These are phyloP conservation scores for Trichoderma koningii DNA, from an alignment of 2,329 filamentous ascomycete species.

Conservation along the genomic window DNA sequence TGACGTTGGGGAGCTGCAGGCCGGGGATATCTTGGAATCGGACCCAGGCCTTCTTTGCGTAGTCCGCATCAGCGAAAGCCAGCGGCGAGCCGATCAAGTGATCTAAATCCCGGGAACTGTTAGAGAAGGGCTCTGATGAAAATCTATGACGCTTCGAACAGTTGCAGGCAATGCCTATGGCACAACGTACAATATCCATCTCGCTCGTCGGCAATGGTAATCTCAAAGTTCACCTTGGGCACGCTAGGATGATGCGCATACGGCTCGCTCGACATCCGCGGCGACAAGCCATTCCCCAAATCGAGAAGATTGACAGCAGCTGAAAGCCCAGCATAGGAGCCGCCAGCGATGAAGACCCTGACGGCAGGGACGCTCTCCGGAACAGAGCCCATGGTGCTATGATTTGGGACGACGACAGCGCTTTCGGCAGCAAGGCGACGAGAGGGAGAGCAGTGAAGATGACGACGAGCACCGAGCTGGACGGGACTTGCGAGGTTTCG, in stretches of 20 bases:
- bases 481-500: neutral
- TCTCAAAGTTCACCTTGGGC: slow-evolving; percentile 60
- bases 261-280: slow-evolving; percentile 47
- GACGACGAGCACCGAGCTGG: neutral
- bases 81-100: slow-evolving; percentile 77
- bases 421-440: slow-evolving; percentile 10
- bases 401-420: neutral
- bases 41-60: slow-evolving; percentile 69
- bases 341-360: slow-evolving; percentile 67
- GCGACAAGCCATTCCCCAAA: slow-evolving; percentile 57
- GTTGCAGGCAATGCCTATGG: neutral
- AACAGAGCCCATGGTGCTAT: slow-evolving; percentile 38
- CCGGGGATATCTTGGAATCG: slow-evolving; percentile 67
- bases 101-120: slow-evolving; percentile 47
- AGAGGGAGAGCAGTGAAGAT: neutral
- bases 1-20: slow-evolving; percentile 63
- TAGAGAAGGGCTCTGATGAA: neutral
- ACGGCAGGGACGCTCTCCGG: slow-evolving; percentile 42
- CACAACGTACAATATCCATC: slow-evolving; percentile 73
- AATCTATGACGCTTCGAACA: neutral
- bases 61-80: slow-evolving; percentile 64
- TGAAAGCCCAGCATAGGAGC: slow-evolving; percentile 71
- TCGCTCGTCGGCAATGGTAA: slow-evolving; percentile 76
- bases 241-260: slow-evolving; percentile 46
- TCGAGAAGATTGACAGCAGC: slow-evolving; percentile 68